Percentiles rank a stretch among this genome's conserved stretches.
Conservation (phyloP, 495 filamentous ascomycete genomes). For the Friedmanniomyces endolithicus region DNA sequence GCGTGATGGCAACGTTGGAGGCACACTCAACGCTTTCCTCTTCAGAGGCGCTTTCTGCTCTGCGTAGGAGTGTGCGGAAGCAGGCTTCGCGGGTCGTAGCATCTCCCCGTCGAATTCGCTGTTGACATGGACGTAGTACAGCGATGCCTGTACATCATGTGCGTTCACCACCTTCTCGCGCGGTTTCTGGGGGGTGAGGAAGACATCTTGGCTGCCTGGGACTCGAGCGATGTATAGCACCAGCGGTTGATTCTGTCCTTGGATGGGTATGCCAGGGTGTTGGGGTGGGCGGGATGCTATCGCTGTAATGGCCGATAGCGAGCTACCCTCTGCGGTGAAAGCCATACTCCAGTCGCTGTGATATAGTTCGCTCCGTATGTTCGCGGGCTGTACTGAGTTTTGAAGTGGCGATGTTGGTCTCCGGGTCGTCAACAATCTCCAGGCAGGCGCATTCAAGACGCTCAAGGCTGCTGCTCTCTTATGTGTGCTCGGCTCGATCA, state of each 20-base stretch:
- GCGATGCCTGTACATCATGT: slow-evolving; percentile 70
- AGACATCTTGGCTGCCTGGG: slow-evolving; percentile 81
- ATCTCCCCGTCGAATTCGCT: slow-evolving; percentile 2
- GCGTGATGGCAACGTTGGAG: background rate
- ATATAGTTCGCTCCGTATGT: too few species aligned
- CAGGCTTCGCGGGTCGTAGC: slow-evolving; percentile 1
- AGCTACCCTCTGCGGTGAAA: slow-evolving; percentile 55
- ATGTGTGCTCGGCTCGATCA: too few species aligned
- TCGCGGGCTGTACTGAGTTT: background rate
- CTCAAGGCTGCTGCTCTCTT: background rate
- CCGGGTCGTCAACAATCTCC: background rate
- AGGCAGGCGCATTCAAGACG: background rate
- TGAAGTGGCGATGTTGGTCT: background rate
- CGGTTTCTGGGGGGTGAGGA: slow-evolving; percentile 84
- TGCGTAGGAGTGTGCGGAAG: background rate
- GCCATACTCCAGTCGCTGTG: background rate
- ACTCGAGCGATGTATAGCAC: slow-evolving; percentile 85
- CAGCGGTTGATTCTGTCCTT: slow-evolving; percentile 51
- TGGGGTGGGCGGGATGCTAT: slow-evolving; percentile 77
- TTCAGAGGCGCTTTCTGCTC: background rate
- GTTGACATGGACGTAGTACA: slow-evolving; percentile 85
- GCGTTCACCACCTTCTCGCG: slow-evolving; percentile 74
- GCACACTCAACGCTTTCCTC: background rate
- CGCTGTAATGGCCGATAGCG: slow-evolving; percentile 63
- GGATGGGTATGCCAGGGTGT: slow-evolving; percentile 64